Percentiles rank a stretch among this genome's conserved stretches.
These are phyloP conservation scores for Salix exigua DNA, from an alignment of 345 rosid genomes.

Conservation along the genomic window DNA sequence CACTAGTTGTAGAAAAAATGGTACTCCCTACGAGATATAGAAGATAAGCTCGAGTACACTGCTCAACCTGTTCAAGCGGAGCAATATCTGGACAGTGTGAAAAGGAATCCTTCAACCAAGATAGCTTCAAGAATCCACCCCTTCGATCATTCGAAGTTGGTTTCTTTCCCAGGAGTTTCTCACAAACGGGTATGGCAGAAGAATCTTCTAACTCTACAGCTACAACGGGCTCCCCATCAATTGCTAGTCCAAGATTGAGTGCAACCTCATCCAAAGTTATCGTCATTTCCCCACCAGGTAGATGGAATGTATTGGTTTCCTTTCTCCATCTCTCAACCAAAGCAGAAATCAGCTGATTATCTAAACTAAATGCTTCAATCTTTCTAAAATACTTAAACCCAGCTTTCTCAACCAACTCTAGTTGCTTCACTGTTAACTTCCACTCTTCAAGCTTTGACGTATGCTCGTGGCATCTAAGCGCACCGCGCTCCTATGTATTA, in stretches of 20 bases:
- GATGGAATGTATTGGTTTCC: slow-evolving; percentile 90
- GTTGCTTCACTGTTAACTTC: slow-evolving; percentile 63
- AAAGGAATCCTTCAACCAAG: slow-evolving; percentile 89
- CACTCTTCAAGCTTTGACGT: slow-evolving; percentile 89
- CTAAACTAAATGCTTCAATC: slow-evolving; percentile 85
- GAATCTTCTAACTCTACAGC: slow-evolving; percentile 58
- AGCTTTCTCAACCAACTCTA: slow-evolving; percentile 75
- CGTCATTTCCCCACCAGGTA: slow-evolving; percentile 84
- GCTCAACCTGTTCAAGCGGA: slow-evolving; percentile 51
- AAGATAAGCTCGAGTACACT: slow-evolving; percentile 77
- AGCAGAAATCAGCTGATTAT: slow-evolving; percentile 88
- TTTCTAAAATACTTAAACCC: slow-evolving; percentile 79
- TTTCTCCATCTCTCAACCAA: slow-evolving; percentile 96
- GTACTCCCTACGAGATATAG: slow-evolving; percentile 88
- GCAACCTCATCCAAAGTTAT: slow-evolving; percentile 78
- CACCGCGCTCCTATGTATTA: slow-evolving; percentile 72
- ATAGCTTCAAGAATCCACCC: slow-evolving; percentile 94
- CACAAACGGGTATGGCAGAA: slow-evolving; percentile 61
- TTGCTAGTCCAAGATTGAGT: slow-evolving; percentile 64
- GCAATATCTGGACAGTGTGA: slow-evolving; percentile 67
- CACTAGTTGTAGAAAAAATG: slow-evolving; percentile 85
- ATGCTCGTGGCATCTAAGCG: slow-evolving; percentile 95
- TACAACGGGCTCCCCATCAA: slow-evolving; percentile 86
- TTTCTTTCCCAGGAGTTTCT: slow-evolving; percentile 57
- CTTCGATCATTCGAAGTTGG: slow-evolving; percentile 74